phyloP scores from a whole-genome alignment of 306 rosid genomes.

The Oxytropis ochrocephala region DNA sequence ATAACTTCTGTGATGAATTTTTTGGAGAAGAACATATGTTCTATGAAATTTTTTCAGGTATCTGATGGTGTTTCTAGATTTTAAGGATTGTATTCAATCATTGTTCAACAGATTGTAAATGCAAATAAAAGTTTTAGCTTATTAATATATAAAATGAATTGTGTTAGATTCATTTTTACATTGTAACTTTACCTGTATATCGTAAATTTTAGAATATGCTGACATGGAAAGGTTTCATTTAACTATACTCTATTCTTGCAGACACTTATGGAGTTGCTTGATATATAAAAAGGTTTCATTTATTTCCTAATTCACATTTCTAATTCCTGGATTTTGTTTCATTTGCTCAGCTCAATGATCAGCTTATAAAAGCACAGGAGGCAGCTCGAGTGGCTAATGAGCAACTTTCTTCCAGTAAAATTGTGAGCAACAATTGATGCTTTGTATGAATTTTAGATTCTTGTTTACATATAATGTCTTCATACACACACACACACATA shows the following conservation, averaged over 20 bases:
- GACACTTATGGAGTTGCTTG: not conserved
- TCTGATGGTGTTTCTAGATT: too few species aligned
- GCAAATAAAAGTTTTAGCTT: too few species aligned
- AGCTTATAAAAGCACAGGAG: conserved; percentile 58
- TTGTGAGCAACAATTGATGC: conserved; percentile 28
- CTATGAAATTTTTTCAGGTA: too few species aligned
- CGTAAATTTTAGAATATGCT: too few species aligned
- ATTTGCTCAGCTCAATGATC: conserved; percentile 52
- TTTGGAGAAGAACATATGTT: too few species aligned
- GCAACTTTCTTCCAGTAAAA: conserved; percentile 37
- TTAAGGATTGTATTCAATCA: too few species aligned
- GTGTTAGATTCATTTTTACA: too few species aligned
- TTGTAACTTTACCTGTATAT: too few species aligned
- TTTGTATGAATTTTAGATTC: conserved; percentile 4
- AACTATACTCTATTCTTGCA: not conserved
- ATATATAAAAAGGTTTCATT: not conserved
- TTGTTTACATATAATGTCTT: not conserved
- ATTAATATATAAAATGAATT: too few species aligned
- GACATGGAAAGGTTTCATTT: too few species aligned
- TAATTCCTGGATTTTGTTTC: conserved; percentile 14
- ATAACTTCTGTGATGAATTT: too few species aligned
- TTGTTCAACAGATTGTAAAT: too few species aligned
- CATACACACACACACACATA: not conserved
- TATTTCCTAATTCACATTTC: conserved; percentile 13
- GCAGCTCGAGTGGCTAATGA: conserved; percentile 58